Percentiles rank a stretch among this genome's conserved stretches.
Conservation (phyloP, 306 rosid genomes). For the Dalbergia cochinchinensis region DNA sequence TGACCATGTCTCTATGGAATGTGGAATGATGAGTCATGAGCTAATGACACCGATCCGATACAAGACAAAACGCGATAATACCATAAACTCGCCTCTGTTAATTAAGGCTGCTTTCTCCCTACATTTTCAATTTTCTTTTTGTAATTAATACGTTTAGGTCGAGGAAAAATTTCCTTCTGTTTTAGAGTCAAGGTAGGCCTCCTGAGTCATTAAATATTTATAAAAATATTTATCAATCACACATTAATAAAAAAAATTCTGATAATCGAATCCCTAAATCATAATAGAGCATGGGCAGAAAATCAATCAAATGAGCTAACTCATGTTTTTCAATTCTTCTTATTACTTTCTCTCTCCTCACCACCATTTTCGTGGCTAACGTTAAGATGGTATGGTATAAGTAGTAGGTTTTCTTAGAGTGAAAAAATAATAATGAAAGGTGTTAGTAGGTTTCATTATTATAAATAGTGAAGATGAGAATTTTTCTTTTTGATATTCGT, state of each 20-base stretch:
- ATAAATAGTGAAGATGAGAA: not conserved
- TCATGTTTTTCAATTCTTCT: not conserved
- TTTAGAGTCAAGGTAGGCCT: no score
- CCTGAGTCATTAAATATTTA: no score
- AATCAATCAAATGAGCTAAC: no score
- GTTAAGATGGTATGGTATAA: not conserved
- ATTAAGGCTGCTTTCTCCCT: not conserved
- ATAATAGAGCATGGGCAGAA: no score
- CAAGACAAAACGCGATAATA: not conserved
- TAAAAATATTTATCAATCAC: no score
- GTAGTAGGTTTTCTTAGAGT: not conserved
- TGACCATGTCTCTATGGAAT: not conserved
- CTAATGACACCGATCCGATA: constrained; percentile 17
- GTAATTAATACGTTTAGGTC: no score
- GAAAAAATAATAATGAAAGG: not conserved
- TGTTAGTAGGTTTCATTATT: constrained; percentile 17
- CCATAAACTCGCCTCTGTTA: not conserved
- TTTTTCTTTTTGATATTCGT: not conserved
- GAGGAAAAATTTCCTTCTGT: no score
- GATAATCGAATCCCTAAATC: no score
- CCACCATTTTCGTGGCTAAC: not conserved
- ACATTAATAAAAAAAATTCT: no score
- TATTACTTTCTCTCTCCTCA: not conserved
- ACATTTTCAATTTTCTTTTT: no score
- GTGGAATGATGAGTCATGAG: constrained; percentile 43